Base-by-base conservation (phyloP, 306 rosid species). In the Comarum palustre region DNA sequence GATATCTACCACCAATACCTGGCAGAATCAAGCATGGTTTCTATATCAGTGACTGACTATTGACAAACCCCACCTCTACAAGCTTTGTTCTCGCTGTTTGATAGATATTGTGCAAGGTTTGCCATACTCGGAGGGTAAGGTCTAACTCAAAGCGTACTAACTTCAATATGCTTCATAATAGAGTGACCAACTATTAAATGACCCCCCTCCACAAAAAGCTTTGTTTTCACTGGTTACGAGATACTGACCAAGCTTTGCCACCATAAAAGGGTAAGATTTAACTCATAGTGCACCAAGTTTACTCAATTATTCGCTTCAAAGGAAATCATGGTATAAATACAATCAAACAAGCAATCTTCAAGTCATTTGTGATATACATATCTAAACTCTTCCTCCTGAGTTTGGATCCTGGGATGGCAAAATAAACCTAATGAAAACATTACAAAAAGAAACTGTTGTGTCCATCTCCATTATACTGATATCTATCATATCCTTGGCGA, bases 61-160 rank as follows among this genome's bases (percentile, higher is more conserved):
- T 57, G 62, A 57, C 62, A 57, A 57, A 57, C 34, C 34, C 62
- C 38, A 31, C 42, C 41, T 60, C 66, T n/a, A 8, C 9, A 60
- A 60, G 22, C 41, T 29, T 60, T 15, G 41, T 60, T 29, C 38
- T 60, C 13, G 1, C 66, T 60, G 11, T 8, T 60, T 32, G 31
- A 39, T 39, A 60, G 24, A 55, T 38, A 54, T 7, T 69, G 8
- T 51, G 16, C 54, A 48, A 19, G 22, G 46, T 34, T n/a, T 70
- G 2, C 74, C 60, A 24, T 1, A 15, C 39, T 51, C 1, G 22
- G 3, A 71, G 36, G 32, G 32, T 50, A 51, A 54, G 1, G 2
- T 20, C 16, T 12, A 22, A 71, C 48, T 34, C 17, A n/a, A 36
- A 62, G 6, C 17, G 67, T 19, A 63, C 65, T 15, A 29, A 20